Base-by-base conservation (phyloP, 345 rosid genomes). In the Cardamine resedifolia region DNA sequence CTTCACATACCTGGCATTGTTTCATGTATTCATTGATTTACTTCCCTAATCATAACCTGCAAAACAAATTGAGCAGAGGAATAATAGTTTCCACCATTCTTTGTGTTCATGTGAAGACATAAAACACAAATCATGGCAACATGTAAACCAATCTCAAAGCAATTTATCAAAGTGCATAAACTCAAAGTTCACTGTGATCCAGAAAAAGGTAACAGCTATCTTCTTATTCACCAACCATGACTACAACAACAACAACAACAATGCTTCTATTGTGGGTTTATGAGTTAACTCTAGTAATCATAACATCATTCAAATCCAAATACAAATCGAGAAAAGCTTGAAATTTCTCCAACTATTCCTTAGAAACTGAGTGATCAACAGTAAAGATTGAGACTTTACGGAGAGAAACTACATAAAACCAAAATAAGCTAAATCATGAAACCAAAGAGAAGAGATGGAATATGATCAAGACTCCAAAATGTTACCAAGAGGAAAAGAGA, bases 401-500 rank as follows among this genome's bases (percentile, higher is more conserved):
- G 12, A n/a, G 41, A 27, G 52, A 55, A 27, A 50, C 21, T 45
- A 70, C 66, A 60, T 16, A 19, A 58, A 48, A 4, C 47, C n/a
- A n/a, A n/a, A 56, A 48, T 19, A 44, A 57, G 55, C 65, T 34
- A 48, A 43, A 58, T 4, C 45, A 70, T 11, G 10, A 48, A 70
- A 30, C 14, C 10, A 31, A 31, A 48, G 18, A 38, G 11, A 36
- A 41, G 5, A 27, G 63, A 63, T 20, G 2, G 3, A 61, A 55
- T n/a, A n/a, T 4, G 28, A 52, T 85, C 84, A 88, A 26, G 85
- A 81, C 63, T 88, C 90, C 26, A 76, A 70, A 31, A 76, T 41
- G 75, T 87, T 91, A 71, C 97, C 97, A 78, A 94, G 90, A 27
- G 73, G 83, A 74, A 83, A 86, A 0, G 92, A 89, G 87, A 87